Evolutionary conservation across 1,139 yeast genomes (phyloP).

Genomic region (Candida gigantensis): DNA sequence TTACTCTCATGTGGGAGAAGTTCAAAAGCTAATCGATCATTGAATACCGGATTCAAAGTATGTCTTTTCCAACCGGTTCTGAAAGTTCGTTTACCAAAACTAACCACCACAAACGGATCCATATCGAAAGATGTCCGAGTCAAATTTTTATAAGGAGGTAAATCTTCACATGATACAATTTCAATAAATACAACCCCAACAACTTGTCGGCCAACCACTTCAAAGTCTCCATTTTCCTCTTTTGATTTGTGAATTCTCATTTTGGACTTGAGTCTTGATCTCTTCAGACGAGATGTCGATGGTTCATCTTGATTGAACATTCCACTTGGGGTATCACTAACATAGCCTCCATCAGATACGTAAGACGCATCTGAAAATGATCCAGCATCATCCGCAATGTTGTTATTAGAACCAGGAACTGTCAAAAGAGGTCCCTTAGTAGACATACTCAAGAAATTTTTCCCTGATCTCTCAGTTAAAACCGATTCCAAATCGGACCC

Average conservation of each 20-base stretch:
- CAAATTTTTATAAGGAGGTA: constrained; percentile 65
- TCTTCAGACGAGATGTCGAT: constrained; percentile 5
- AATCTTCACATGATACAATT: constrained; percentile 66
- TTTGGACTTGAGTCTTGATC: constrained; percentile 9
- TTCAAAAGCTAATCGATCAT: constrained; percentile 80
- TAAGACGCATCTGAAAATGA: constrained; percentile 28
- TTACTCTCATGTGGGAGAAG: constrained; percentile 64
- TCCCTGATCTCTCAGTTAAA: constrained; percentile 5
- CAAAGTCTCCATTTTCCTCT: constrained; percentile 21
- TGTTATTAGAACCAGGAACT: not conserved
- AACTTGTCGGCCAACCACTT: constrained; percentile 44
- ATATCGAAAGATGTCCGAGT: constrained; percentile 81
- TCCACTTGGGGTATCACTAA: constrained; percentile 10
- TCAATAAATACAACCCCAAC: constrained; percentile 78
- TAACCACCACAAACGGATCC: constrained; percentile 94
- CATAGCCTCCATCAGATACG: constrained; percentile 17
- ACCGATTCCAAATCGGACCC: constrained; percentile 33
- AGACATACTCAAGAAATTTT: constrained; percentile 1
- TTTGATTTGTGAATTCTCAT: constrained; percentile 13
- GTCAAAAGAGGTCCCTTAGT: not conserved
- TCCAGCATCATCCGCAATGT: constrained; percentile 12
- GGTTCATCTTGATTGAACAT: constrained; percentile 5
- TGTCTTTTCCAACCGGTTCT: constrained; percentile 87
- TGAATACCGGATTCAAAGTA: constrained; percentile 77
- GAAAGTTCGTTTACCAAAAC: constrained; percentile 86